phyloP scores from a whole-genome alignment of 2,329 filamentous ascomycete species.

The Shiraia sp. region DNA sequence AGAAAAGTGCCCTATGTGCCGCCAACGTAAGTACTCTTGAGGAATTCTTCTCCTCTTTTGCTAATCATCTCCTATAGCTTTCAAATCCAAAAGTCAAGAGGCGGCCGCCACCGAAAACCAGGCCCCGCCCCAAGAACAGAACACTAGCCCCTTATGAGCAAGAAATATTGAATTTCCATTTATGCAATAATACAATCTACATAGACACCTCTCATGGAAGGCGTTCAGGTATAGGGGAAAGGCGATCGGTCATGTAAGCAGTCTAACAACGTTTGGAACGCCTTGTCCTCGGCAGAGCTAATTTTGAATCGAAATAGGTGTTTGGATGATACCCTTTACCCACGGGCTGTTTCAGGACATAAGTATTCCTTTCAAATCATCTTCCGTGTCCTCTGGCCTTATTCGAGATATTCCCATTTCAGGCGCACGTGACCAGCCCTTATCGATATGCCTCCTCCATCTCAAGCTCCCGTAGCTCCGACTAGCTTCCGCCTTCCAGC shows the following conservation, averaged over 20 bases:
- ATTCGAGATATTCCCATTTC: constrained; percentile 9
- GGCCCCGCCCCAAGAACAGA: constrained; percentile 16
- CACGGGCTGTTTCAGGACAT: too few species aligned
- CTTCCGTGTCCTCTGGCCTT: neutral
- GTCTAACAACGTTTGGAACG: too few species aligned
- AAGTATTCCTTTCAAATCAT: too few species aligned
- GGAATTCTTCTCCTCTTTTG: neutral
- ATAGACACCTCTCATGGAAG: neutral
- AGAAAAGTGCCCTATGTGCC: constrained; percentile 96
- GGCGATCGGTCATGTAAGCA: too few species aligned
- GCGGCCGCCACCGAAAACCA: constrained; percentile 20
- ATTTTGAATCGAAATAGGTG: constrained; percentile 14
- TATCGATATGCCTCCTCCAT: constrained; percentile 24
- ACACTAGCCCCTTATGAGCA: constrained; percentile 22
- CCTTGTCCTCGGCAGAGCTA: neutral
- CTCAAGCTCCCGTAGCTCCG: constrained; percentile 26
- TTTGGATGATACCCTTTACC: constrained; percentile 30
- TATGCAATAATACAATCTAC: constrained; percentile 1
- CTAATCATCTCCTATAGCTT: constrained; percentile 33
- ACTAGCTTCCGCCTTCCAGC: constrained; percentile 20
- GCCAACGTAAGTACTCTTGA: constrained; percentile 70
- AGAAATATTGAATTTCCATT: neutral
- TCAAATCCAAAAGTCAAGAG: constrained; percentile 45
- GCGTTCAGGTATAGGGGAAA: too few species aligned
- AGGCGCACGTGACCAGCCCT: constrained; percentile 24